Evolutionary conservation across 768 basidiomycete species (phyloP).

Genomic region (Podaxis sp.): DNA sequence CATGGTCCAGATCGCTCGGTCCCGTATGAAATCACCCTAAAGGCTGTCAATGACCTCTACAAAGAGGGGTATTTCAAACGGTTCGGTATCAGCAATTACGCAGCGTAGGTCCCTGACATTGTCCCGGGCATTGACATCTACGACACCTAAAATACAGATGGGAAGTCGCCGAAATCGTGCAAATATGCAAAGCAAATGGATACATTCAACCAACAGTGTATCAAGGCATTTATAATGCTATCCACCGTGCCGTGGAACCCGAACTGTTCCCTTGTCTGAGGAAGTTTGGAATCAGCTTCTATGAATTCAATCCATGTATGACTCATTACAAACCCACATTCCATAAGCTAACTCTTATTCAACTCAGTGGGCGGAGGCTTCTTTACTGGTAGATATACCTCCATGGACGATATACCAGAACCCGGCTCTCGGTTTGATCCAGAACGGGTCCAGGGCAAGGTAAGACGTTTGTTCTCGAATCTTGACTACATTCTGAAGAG

Average conservation of each 20-base stretch:
- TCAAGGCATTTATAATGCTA: conserved; percentile 41
- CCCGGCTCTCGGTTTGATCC: conserved; percentile 56
- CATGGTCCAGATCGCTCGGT: conserved; percentile 58
- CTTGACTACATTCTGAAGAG: neutral
- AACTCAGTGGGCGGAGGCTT: conserved; percentile 53
- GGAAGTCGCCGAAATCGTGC: conserved; percentile 60
- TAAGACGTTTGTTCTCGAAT: conserved; percentile 13
- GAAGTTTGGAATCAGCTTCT: conserved; percentile 53
- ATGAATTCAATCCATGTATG: conserved; percentile 52
- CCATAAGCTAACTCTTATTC: neutral
- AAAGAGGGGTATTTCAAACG: conserved; percentile 55
- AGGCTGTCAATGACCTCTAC: conserved; percentile 49
- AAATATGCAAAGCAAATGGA: conserved; percentile 49
- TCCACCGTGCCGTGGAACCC: conserved; percentile 35
- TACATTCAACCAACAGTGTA: conserved; percentile 54
- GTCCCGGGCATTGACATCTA: neutral
- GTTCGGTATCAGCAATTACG: conserved; percentile 62
- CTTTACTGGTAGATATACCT: conserved; percentile 49
- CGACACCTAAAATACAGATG: conserved; percentile 26
- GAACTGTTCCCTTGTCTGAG: conserved; percentile 53
- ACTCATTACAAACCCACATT: neutral
- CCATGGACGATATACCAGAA: conserved; percentile 35
- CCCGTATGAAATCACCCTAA: conserved; percentile 52
- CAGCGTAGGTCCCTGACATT: conserved; percentile 32
- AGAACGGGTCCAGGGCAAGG: conserved; percentile 39